A percentile compares a stretch with the other conserved stretches of the same genome.
Evolutionary conservation across 2,329 filamentous ascomycete genomes (phyloP).

Genomic region (Aphanocladium album): DNA sequence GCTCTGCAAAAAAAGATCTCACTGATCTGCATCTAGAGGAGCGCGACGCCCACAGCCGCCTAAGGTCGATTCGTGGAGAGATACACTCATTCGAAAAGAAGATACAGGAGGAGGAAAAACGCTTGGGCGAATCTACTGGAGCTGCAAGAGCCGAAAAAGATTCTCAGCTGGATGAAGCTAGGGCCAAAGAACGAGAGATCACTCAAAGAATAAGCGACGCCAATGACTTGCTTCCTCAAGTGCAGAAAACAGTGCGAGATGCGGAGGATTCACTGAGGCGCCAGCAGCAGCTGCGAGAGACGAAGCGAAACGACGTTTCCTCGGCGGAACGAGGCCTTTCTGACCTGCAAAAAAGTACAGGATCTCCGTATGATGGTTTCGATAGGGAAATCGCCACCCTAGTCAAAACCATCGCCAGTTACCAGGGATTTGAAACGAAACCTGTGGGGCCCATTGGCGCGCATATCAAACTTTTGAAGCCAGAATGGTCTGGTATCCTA

Average conservation of each 20-base stretch:
- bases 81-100: slow-evolving; percentile 41
- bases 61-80: slow-evolving; percentile 48
- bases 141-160: slow-evolving; percentile 61
- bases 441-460: slow-evolving; percentile 82
- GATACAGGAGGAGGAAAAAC: slow-evolving; percentile 52
- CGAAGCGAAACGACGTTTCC: slow-evolving; percentile 51
- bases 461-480: slow-evolving; percentile 69
- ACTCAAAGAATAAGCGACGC: slow-evolving; percentile 23
- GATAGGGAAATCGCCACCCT: slow-evolving; percentile 58
- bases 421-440: slow-evolving; percentile 60
- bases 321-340: slow-evolving; percentile 39
- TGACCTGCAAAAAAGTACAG: slow-evolving; percentile 52
- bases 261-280: slow-evolving; percentile 27
- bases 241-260: slow-evolving; percentile 29
- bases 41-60: slow-evolving; percentile 55
- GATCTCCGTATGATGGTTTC: slow-evolving; percentile 60
- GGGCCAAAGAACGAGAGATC: slow-evolving; percentile 22
- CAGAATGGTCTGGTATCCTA: slow-evolving; percentile 77
- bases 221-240: slow-evolving; percentile 26
- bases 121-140: slow-evolving; percentile 64
- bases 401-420: slow-evolving; percentile 62
- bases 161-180: slow-evolving; percentile 41
- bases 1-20: slow-evolving; percentile 49
- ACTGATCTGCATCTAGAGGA: slow-evolving; percentile 56
- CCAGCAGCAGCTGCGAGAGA: slow-evolving; percentile 27